A percentile compares a stretch with the other conserved stretches of the same genome.
Evolutionary conservation across 2,329 filamentous ascomycete genomes (phyloP).

Genomic region (Hypocreales sp.): DNA sequence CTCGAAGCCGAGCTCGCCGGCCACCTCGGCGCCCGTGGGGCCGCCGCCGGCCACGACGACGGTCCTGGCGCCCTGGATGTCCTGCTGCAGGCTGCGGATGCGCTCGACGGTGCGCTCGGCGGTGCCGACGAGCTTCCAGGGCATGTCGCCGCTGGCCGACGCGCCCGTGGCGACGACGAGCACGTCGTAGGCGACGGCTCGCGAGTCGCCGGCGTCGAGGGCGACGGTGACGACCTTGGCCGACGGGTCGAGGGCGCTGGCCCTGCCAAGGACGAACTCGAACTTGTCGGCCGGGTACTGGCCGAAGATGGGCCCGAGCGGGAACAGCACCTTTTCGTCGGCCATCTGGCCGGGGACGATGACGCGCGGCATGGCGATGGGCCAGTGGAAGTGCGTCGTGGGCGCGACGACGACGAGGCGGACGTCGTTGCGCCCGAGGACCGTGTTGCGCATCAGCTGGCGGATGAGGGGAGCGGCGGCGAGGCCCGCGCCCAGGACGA

Average conservation of each 20-base stretch:
- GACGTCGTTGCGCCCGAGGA: conserved; percentile 22
- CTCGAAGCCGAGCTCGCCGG: conserved; percentile 33
- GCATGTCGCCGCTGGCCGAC: conserved; percentile 23
- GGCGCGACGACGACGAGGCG: conserved; percentile 30
- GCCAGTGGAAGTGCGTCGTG: conserved; percentile 33
- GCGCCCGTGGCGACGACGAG: conserved; percentile 41
- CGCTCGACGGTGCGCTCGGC: conserved; percentile 24
- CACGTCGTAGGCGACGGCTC: conserved; percentile 30
- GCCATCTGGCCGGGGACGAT: conserved; percentile 28
- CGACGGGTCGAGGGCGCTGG: conserved; percentile 24
- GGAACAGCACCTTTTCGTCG: conserved; percentile 21
- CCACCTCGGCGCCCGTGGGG: conserved; percentile 32
- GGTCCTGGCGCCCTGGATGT: conserved; percentile 25
- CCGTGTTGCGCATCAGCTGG: conserved; percentile 29
- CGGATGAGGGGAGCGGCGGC: conserved; percentile 32
- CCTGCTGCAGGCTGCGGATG: conserved; percentile 18
- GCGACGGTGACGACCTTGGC: conserved; percentile 25
- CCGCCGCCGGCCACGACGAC: conserved; percentile 38
- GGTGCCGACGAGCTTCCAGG: conserved; percentile 31
- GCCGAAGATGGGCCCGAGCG: conserved; percentile 26
- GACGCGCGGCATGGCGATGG: conserved; percentile 29
- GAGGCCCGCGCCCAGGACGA: conserved; percentile 33
- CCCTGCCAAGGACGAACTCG: conserved; percentile 35
- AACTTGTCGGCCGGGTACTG: conserved; percentile 31
- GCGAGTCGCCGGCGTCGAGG: conserved; percentile 15